A percentile compares a stretch with the other conserved stretches of the same genome.
Conservation (phyloP, 2,329 filamentous ascomycete genomes). For the Colletotrichum spaethianum region DNA sequence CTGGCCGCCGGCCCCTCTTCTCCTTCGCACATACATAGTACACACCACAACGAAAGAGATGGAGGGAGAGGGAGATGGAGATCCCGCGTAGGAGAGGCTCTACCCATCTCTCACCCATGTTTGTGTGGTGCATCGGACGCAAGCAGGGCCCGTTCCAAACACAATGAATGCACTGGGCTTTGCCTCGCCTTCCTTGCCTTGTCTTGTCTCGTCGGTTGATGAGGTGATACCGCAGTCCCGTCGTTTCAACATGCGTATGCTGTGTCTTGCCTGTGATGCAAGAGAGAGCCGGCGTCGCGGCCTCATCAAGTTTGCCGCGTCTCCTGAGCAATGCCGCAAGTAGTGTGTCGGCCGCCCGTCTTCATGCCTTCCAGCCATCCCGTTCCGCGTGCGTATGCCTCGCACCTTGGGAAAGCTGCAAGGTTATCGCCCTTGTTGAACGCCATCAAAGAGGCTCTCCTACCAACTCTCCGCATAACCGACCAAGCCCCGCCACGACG, state of each 20-base stretch:
- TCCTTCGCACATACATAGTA: neutral
- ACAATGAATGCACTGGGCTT: neutral
- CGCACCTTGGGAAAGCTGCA: neutral
- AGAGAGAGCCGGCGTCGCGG: neutral
- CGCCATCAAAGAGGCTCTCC: neutral
- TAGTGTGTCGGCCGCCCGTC: neutral
- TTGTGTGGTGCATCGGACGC: conserved; percentile 1
- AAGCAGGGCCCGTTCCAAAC: conserved; percentile 23
- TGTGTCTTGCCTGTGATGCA: conserved; percentile 1
- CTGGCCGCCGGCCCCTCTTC: conserved; percentile 7
- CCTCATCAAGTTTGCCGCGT: neutral
- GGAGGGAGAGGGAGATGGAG: neutral
- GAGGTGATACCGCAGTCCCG: conserved; percentile 24
- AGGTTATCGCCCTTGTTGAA: neutral
- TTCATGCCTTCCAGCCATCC: neutral
- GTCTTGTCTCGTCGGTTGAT: neutral
- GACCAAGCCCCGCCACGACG: neutral
- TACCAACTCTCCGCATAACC: neutral
- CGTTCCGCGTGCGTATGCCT: neutral
- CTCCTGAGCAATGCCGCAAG: neutral
- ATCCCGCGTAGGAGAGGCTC: neutral
- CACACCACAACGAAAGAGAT: neutral
- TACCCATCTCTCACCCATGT: neutral
- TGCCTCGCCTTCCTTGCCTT: neutral
- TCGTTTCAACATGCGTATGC: conserved; percentile 28